Base-by-base conservation (phyloP, 768 basidiomycete genomes). In the Trametes elegans region DNA sequence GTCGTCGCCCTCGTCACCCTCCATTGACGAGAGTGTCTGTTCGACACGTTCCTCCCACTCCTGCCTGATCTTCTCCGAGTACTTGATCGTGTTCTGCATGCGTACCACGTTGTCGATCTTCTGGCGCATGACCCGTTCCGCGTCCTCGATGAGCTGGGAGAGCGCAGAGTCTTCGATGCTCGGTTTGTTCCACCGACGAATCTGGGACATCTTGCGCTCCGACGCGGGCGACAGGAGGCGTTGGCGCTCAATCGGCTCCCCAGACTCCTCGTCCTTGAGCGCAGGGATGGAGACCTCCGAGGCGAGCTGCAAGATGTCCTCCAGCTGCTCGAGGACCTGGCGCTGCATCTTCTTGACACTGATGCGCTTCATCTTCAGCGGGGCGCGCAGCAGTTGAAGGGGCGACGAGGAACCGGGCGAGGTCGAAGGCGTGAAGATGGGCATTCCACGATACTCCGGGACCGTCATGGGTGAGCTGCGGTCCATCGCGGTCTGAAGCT, bases 51-150 rank as follows among this genome's bases (percentile, higher is more conserved):
- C 88, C 71, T 98, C 89, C 95, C 96, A 98, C 72, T 98, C 97
- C 64, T 88, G 88, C 75, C 96, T 86, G 27, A 97, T 90, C 74
- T 95, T 96, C 76, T 98, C 97, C 35, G 93, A 87, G 70, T 98
- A 98, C 49, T 91, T 80, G 62, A 99, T 94, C 18, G 94, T 98
- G 66, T 96, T 97, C 71, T 96, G 92, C 85, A 99, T 85, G 34
- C 97, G 85, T 59, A 93, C 89, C 44, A 98, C 91, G 61, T 88
- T 93, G 70, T 95, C 94, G 59, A 94, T 82, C 78, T 99, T 99
- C 71, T 91, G 87, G 28, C 91, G 79, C 80, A 95, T 90, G 45
- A 95, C 79, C 31, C 90, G 83, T 62, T 95, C 93, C 7, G 87
- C 87, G 66, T 98, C 95, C 62, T 90, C 83, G 48, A 90, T 79